Conservation (phyloP, 2,329 filamentous ascomycete species). For the Penicillium aurantiogriseum region DNA sequence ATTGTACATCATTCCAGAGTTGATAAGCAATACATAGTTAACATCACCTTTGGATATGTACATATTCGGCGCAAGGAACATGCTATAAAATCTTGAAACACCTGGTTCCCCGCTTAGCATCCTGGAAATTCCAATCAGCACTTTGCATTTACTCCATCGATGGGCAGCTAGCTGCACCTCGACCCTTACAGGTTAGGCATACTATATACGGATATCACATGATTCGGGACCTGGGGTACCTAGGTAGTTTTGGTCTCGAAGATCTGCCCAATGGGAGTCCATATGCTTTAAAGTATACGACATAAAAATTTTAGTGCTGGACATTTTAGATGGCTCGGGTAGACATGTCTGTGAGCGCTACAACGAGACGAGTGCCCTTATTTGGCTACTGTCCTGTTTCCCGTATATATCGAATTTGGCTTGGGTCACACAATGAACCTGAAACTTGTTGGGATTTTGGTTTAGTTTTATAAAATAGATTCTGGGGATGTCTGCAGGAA, state of each 20-base stretch:
- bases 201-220: not conserved
- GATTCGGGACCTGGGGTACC: not conserved
- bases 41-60: not conserved
- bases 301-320: slow-evolving; percentile 1
- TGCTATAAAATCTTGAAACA: not conserved
- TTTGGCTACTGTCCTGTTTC: not conserved
- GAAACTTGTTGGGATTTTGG: not conserved
- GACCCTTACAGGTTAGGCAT: slow-evolving; percentile 24
- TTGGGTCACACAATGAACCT: too few relatives aligned
- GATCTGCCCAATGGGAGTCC: slow-evolving; percentile 1
- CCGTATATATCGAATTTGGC: not conserved
- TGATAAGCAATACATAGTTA: not conserved
- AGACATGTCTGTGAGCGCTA: too few relatives aligned
- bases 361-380: not conserved
- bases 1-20: not conserved
- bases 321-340: not conserved
- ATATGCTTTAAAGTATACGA: not conserved
- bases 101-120: not conserved
- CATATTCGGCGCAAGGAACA: not conserved
- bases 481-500: not conserved
- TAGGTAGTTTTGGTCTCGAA: not conserved
- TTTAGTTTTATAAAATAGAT: not conserved
- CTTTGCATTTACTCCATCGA: not conserved
- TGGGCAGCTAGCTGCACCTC: not conserved
- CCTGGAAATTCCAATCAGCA: not conserved